Base-by-base conservation (phyloP, 2,329 filamentous ascomycete species). In the Phoma sp. region DNA sequence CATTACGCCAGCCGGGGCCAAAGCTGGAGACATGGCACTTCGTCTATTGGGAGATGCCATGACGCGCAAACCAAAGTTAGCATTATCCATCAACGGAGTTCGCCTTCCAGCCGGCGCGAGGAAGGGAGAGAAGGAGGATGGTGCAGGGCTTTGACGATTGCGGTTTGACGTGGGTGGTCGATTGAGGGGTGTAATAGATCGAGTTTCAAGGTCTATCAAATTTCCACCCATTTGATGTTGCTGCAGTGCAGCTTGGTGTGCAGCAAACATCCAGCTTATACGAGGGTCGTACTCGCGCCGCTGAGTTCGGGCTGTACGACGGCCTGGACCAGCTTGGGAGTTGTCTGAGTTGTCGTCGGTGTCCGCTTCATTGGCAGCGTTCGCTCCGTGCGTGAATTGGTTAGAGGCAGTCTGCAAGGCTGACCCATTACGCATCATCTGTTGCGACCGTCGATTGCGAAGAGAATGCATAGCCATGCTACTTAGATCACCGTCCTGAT, bases 231-330 rank as follows among this genome's bases (percentile, higher is more conserved):
- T 65, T 50, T 71, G 66, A 23, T 71, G 65, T 40, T 73, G 67
- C 44, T 71, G 69, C 30, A 77, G 64, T 24, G 72, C 71, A 36
- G 67, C 69, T 53, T 73, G 74, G 38, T 77, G 74, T 29, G 75
- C 69, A 55, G 75, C 74, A 49, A 77, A 77, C 61, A 76, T 74
- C 64, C 68, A 71, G 54, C 74, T 76, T 48, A 77, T 76, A 33
- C 73, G 67, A 4, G 75, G 74, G 60, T 77, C 68, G 32, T 77
- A 77, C 49, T 74, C 71, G 49, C 68, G 68, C 18, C 61, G 72
- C 37, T 66, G 65, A 33, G 62, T 59, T 25, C 66, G 66, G 8
- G 64, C 55, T 14, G 54, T 57, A 18, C 68, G 54, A 27, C 61
- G 64, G 23, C 65, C 59, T 24, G 60, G 53, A 22, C 65, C 65